phyloP scores from a whole-genome alignment of 345 rosid species.

The Corchorus olitorius region DNA sequence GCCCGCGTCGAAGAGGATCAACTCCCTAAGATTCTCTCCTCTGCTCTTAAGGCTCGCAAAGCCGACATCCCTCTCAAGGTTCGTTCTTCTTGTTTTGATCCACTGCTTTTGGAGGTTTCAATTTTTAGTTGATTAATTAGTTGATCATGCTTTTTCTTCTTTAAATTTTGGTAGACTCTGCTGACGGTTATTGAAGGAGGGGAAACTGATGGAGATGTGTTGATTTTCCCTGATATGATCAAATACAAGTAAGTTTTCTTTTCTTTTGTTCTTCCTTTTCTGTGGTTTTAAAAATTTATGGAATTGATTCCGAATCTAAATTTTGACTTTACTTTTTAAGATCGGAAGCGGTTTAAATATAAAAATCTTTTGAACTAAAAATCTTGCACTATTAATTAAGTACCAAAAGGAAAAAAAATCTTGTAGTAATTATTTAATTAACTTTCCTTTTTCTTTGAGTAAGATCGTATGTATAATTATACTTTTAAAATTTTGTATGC shows the following conservation, averaged over 20 bases:
- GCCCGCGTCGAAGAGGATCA: constrained; percentile 67
- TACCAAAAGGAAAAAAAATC: too few relatives aligned
- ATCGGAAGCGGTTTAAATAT: not conserved
- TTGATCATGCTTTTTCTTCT: constrained; percentile 4
- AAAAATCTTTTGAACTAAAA: not conserved
- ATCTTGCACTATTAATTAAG: too few relatives aligned
- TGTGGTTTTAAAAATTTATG: not conserved
- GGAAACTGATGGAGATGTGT: constrained; percentile 80
- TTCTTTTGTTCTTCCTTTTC: not conserved
- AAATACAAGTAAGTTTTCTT: constrained; percentile 70
- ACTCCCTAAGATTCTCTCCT: constrained; percentile 63
- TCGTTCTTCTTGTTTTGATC: not conserved
- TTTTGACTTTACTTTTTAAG: not conserved
- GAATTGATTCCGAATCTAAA: not conserved
- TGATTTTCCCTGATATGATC: constrained; percentile 92
- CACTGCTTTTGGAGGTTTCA: not conserved
- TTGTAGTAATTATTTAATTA: too few relatives aligned
- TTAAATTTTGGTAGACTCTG: constrained; percentile 46
- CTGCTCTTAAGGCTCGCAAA: constrained; percentile 71
- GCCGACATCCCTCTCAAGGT: constrained; percentile 63
- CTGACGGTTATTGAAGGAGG: constrained; percentile 73
- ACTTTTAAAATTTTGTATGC: not conserved
- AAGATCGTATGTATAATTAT: not conserved
- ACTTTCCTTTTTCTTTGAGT: not conserved
- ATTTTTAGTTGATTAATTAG: not conserved